Conservation (phyloP, 1,284 basidiomycete species). For the Uromyces viciae-fabae region DNA sequence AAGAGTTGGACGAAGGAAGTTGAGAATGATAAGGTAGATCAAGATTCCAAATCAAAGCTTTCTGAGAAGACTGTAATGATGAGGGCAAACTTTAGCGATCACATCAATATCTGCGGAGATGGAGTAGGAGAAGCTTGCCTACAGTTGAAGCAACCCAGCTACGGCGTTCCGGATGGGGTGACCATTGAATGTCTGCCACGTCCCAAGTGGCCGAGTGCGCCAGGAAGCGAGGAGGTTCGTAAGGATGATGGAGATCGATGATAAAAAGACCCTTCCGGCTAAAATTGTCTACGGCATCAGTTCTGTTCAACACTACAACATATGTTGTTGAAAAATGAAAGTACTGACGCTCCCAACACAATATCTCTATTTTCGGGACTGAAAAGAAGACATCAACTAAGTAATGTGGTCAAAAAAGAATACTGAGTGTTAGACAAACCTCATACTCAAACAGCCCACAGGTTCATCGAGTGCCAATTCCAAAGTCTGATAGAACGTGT, state of each 20-base stretch:
- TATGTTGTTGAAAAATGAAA: conserved; percentile 9
- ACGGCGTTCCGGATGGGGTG: conserved; percentile 75
- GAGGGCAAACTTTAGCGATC: background rate
- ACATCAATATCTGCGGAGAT: background rate
- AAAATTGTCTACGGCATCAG: too few species aligned
- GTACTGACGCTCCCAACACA: conserved; percentile 69
- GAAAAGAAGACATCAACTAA: conserved; percentile 60
- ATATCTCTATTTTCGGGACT: conserved; percentile 73
- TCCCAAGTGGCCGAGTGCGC: conserved; percentile 96
- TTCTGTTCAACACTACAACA: too few species aligned
- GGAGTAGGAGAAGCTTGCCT: background rate
- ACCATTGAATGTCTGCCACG: conserved; percentile 91
- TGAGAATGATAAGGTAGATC: conserved; percentile 66
- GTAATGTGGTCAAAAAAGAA: background rate
- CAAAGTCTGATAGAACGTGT: conserved; percentile 41
- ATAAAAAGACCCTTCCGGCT: conserved; percentile 92
- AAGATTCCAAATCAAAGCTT: conserved; percentile 94
- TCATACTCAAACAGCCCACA: conserved; percentile 52
- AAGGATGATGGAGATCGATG: conserved; percentile 82
- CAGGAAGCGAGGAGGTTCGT: conserved; percentile 82
- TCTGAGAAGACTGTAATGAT: conserved; percentile 67
- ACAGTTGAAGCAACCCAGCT: conserved; percentile 87
- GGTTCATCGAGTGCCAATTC: conserved; percentile 55
- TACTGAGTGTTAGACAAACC: background rate
- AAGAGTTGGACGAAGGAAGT: background rate